Conservation (phyloP, 768 basidiomycete genomes). For the Hydnomerulius pinastri region DNA sequence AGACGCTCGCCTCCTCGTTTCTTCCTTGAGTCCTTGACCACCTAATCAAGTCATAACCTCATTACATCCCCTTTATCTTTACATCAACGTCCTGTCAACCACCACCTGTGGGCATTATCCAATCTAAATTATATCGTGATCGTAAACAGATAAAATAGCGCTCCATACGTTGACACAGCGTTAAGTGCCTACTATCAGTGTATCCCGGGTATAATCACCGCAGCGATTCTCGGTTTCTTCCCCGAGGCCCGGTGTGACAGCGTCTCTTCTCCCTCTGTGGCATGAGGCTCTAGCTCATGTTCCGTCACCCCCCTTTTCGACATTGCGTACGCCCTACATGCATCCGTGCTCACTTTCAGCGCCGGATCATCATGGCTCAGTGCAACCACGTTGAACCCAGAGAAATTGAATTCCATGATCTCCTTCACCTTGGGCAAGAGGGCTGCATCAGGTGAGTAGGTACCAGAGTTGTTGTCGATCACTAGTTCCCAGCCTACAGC, state of each 20-base stretch:
- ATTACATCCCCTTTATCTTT: conserved; percentile 19
- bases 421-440: conserved; percentile 62
- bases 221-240: conserved; percentile 1
- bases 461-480: conserved; percentile 86
- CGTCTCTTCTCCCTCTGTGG: conserved; percentile 53
- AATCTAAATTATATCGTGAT: background rate
- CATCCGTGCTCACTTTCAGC: conserved; percentile 60
- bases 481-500: conserved; percentile 77
- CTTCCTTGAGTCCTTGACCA: background rate
- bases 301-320: conserved; percentile 56
- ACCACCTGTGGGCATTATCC: too few species aligned
- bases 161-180: too few species aligned
- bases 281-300: conserved; percentile 68
- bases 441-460: conserved; percentile 71
- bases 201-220: conserved; percentile 4
- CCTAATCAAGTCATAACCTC: conserved; percentile 9
- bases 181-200: too few species aligned
- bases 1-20: background rate
- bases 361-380: conserved; percentile 56
- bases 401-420: conserved; percentile 74
- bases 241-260: conserved; percentile 36
- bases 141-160: too few species aligned
- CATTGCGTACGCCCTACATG: conserved; percentile 67
- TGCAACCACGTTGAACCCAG: conserved; percentile 57
- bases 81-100: conserved; percentile 11